Conservation (phyloP, 1,139 yeast genomes). For the Diutina ranongensis region DNA sequence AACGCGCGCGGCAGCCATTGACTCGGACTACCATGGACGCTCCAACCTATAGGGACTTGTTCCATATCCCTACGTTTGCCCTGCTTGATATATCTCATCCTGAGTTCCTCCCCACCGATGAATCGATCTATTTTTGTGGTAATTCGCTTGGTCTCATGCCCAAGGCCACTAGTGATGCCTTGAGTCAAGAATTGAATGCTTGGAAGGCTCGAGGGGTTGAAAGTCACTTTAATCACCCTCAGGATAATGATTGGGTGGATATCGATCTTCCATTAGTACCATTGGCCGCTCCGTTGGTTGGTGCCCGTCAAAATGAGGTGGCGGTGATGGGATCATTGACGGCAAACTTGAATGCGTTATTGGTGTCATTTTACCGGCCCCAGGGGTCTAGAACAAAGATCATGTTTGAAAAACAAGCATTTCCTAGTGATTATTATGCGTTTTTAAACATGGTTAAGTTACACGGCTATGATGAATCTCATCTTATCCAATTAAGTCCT, state of each 20-base stretch:
- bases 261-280: conserved; percentile 70
- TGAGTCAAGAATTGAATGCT: conserved; percentile 60
- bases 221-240: conserved; percentile 68
- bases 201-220: conserved; percentile 79
- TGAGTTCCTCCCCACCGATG: conserved; percentile 10
- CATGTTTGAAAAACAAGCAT: conserved; percentile 74
- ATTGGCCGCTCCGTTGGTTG: conserved; percentile 60
- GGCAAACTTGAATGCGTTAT: conserved; percentile 62
- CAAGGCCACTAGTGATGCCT: conserved; percentile 39
- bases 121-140: conserved; percentile 63
- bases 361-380: conserved; percentile 70
- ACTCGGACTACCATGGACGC: not conserved
- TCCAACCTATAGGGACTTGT: conserved; percentile 18
- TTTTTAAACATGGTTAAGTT: conserved; percentile 61
- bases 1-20: not conserved
- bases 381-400: conserved; percentile 49
- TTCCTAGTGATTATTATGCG: conserved; percentile 89
- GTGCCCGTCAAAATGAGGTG: conserved; percentile 62
- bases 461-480: conserved; percentile 47
- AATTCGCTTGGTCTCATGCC: conserved; percentile 93
- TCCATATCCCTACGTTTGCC: conserved; percentile 47
- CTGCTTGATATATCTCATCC: conserved; percentile 33
- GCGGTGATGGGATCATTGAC: conserved; percentile 86
- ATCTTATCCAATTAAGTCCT: conserved; percentile 54
- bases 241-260: conserved; percentile 55